Evolutionary conservation across 305 asterid species (phyloP).

Genomic region (Lippia alba): DNA sequence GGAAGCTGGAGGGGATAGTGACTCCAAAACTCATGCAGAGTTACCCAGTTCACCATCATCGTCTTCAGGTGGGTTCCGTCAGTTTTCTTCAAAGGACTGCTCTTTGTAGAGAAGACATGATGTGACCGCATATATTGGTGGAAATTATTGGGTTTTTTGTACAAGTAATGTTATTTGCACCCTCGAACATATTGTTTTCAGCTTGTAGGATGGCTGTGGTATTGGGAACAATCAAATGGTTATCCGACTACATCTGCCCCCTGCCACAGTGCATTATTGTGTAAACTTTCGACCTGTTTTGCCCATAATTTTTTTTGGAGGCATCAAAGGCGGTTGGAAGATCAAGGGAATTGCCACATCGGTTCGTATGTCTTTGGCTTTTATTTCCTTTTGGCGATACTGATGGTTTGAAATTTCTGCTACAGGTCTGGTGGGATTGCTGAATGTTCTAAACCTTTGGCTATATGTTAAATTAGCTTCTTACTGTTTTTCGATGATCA

Average conservation of each 20-base stretch:
- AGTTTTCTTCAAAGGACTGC: conserved; percentile 98
- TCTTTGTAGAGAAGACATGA: conserved; percentile 98
- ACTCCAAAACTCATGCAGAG: conserved; percentile 68
- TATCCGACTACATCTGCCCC: conserved; percentile 69
- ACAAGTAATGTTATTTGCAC: conserved; percentile 80
- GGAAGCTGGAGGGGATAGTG: conserved; percentile 79
- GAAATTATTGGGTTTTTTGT: conserved; percentile 76
- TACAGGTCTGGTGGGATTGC: conserved; percentile 75
- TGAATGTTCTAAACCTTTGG: conserved; percentile 40
- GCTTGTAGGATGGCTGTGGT: conserved; percentile 96
- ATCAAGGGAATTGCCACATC: conserved; percentile 67
- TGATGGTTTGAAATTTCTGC: conserved; percentile 67
- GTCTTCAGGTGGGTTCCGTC: conserved; percentile 99
- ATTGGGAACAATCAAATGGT: conserved; percentile 85
- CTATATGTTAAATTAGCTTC: conserved; percentile 31
- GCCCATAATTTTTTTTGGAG: conserved; percentile 53
- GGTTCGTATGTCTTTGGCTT: conserved; percentile 95
- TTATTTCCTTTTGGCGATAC: conserved; percentile 69
- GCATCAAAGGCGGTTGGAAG: conserved; percentile 70
- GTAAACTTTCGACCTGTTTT: conserved; percentile 70
- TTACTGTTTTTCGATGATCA: conserved; percentile 31
- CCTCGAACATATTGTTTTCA: conserved; percentile 68
- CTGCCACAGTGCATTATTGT: conserved; percentile 89
- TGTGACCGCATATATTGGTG: conserved; percentile 91
- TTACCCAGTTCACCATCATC: conserved; percentile 87